phyloP scores from a whole-genome alignment of 768 basidiomycete species.

The Hypholoma fasciculare region DNA sequence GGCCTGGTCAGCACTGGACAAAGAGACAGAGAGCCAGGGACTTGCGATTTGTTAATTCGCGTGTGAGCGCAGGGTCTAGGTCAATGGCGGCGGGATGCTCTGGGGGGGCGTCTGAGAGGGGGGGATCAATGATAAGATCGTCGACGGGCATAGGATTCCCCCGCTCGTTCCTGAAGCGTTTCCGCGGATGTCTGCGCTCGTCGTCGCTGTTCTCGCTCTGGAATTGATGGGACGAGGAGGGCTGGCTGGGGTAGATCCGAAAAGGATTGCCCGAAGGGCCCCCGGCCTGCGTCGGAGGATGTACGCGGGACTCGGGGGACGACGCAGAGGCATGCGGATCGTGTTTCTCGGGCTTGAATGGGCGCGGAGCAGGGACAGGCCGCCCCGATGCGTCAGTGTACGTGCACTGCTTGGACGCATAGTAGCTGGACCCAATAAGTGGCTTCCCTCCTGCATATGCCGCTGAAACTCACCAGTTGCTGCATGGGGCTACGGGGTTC shows the following conservation, averaged over 20 bases:
- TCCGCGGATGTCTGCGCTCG: conserved; percentile 39
- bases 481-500: conserved; percentile 62
- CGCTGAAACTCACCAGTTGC: conserved; percentile 65
- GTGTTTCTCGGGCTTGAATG: conserved; percentile 43
- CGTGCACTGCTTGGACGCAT: conserved; percentile 77
- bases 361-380: conserved; percentile 72
- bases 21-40: conserved; percentile 16
- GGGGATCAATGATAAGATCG: conserved; percentile 40
- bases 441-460: conserved; percentile 6
- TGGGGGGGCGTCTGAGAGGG: conserved; percentile 33
- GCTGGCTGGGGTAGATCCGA: conserved; percentile 23
- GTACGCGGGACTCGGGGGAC: conserved; percentile 21
- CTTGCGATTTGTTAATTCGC: conserved; percentile 76
- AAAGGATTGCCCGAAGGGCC: conserved; percentile 28
- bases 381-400: conserved; percentile 82
- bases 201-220: conserved; percentile 39
- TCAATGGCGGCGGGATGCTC: conserved; percentile 44
- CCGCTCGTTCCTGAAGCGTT: conserved; percentile 49
- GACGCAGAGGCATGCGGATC: conserved; percentile 27
- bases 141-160: conserved; percentile 37
- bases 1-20: conserved; percentile 13
- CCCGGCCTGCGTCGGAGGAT: conserved; percentile 19
- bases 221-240: conserved; percentile 13
- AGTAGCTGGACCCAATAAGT: conserved; percentile 51
- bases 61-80: conserved; percentile 62